A percentile compares a stretch with the other conserved stretches of the same genome.
phyloP scores from a whole-genome alignment of 2,329 filamentous ascomycete genomes.

The Pyricularia sp. region DNA sequence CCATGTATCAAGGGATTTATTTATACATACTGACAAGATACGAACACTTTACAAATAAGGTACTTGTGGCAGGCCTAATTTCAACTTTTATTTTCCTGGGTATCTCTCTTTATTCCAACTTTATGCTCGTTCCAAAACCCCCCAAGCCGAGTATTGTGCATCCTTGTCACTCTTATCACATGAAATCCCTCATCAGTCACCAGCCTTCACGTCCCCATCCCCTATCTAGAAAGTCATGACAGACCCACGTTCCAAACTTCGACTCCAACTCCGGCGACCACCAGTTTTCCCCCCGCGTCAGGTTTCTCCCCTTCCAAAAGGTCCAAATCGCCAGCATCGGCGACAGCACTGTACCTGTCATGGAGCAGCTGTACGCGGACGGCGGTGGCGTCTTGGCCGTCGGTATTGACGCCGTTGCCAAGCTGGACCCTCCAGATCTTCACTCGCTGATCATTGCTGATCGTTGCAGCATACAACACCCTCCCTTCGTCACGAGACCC shows the following conservation, averaged over 20 bases:
- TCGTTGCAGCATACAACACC: slow-evolving; percentile 6
- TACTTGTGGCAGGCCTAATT: not conserved
- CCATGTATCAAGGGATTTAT: not conserved
- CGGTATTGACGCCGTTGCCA: slow-evolving; percentile 10
- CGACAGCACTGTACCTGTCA: slow-evolving; percentile 48
- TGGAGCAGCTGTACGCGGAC: slow-evolving; percentile 29
- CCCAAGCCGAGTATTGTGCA: not conserved
- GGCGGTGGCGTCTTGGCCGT: slow-evolving; percentile 2
- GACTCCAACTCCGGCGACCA: slow-evolving; percentile 37
- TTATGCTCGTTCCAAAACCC: not conserved
- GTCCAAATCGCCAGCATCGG: slow-evolving; percentile 46
- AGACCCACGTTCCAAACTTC: slow-evolving; percentile 28
- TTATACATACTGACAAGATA: not conserved
- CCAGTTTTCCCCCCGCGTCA: slow-evolving; percentile 15
- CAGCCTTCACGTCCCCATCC: not conserved
- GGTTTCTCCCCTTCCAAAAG: slow-evolving; percentile 17
- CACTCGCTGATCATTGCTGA: slow-evolving; percentile 52
- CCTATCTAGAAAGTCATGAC: not conserved
- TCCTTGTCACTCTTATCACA: not conserved
- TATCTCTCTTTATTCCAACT: not conserved
- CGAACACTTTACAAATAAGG: not conserved
- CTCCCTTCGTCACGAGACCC: not conserved
- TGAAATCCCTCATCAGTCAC: not conserved
- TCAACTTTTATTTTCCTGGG: not conserved
- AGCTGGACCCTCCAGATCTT: slow-evolving; percentile 38